These are phyloP conservation scores for Yarrowia sp. DNA, from an alignment of 805 yeast species.

Conservation along the genomic window DNA sequence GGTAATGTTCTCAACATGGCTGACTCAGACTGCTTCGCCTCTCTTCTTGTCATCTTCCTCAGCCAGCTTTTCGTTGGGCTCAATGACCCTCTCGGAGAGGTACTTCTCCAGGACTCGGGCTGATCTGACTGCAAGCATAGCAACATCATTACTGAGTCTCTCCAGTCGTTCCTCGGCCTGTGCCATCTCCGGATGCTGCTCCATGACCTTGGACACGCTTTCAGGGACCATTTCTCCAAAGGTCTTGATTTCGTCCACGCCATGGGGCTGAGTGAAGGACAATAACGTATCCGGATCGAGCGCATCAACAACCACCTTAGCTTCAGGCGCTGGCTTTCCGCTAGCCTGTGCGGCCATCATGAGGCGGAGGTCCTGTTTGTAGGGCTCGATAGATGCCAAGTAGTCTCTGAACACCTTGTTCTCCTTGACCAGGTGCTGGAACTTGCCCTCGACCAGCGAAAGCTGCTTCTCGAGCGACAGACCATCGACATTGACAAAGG, in stretches of 20 bases:
- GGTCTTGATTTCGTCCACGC: conserved; percentile 14
- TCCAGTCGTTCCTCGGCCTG: not conserved
- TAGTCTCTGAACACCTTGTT: conserved; percentile 17
- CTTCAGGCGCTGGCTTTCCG: not conserved
- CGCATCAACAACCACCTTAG: conserved; percentile 2
- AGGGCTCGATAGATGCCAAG: conserved; percentile 13
- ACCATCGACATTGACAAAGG: conserved; percentile 5
- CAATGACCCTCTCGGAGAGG: not conserved
- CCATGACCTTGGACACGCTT: not conserved
- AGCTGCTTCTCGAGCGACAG: conserved; percentile 13
- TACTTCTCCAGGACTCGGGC: conserved; percentile 10
- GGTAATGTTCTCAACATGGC: too few species aligned
- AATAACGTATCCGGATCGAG: not conserved
- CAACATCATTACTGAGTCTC: not conserved
- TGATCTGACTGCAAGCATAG: not conserved
- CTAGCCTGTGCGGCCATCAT: not conserved
- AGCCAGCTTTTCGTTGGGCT: not conserved
- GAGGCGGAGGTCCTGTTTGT: not conserved
- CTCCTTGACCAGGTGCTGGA: conserved; percentile 11
- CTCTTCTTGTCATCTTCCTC: not conserved
- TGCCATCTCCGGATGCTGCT: not conserved
- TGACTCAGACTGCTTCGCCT: too few species aligned
- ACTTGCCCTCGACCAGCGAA: conserved; percentile 1
- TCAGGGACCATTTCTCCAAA: not conserved
- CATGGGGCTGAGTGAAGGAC: not conserved